A percentile compares a stretch with the other conserved stretches of the same genome.
Evolutionary conservation across 1,139 yeast genomes (phyloP).

Genomic region (Yamadazyma buinensis): DNA sequence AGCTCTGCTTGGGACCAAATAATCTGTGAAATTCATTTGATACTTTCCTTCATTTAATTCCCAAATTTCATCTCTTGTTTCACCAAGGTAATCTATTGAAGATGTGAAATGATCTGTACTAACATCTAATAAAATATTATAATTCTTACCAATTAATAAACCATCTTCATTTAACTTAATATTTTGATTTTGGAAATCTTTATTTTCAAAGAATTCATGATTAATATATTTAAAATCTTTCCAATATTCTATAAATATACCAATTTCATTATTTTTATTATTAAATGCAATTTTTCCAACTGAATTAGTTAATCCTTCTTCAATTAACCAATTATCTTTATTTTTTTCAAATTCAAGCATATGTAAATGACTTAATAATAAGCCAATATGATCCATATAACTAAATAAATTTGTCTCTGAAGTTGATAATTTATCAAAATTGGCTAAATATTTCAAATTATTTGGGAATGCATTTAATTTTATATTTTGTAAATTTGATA

Average conservation of each 20-base stretch:
- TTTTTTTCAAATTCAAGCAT: constrained; percentile 14
- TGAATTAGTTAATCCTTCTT: constrained; percentile 20
- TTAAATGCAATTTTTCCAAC: constrained; percentile 31
- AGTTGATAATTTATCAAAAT: constrained; percentile 32
- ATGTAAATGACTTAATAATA: constrained; percentile 24
- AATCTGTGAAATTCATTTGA: constrained; percentile 12
- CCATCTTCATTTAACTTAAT: constrained; percentile 1
- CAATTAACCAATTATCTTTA: constrained; percentile 17
- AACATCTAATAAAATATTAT: constrained; percentile 10
- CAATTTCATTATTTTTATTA: constrained; percentile 26
- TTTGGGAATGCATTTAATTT: constrained; percentile 30
- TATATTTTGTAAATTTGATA: constrained; percentile 21
- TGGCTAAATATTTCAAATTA: constrained; percentile 36
- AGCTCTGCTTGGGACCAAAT: constrained; percentile 5
- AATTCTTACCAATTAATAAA: constrained; percentile 9
- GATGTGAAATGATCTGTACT: constrained; percentile 7
- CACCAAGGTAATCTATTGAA: constrained; percentile 15
- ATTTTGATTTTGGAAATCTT: neutral
- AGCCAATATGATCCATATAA: constrained; percentile 30
- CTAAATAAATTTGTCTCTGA: constrained; percentile 29
- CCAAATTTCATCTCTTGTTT: constrained; percentile 18
- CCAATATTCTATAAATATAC: constrained; percentile 38
- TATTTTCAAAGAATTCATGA: constrained; percentile 15
- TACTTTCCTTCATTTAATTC: constrained; percentile 11
- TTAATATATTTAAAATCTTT: constrained; percentile 28